Base-by-base conservation (phyloP, 148 eudicot genomes). In the Chenopodium quinoa region DNA sequence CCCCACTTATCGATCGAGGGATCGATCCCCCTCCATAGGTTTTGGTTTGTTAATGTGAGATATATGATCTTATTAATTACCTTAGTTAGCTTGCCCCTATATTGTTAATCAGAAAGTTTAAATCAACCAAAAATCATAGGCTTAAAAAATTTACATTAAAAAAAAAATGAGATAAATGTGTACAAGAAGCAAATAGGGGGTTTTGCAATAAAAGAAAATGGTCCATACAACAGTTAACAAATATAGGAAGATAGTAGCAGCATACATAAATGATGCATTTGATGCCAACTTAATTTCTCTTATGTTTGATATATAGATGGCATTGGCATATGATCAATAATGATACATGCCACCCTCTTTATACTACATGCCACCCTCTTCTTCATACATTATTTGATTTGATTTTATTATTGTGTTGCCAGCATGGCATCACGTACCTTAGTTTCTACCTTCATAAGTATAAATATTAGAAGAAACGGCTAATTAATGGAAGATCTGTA, bases 311-410 rank as follows among this genome's bases (percentile, higher is more conserved):
- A 19, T 67, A 29, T 27, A 46, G 60, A 68, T 68, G 75, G 50
- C 75, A 79, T 78, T 73, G 76, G 58, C 76, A 73, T 73, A 73
- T 73, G 34, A 48, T 73, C 58, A 73, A 73, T 73, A n/a, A 68
- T 67, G 73, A 67, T 37, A 25, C 7, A 58, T 3, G 27, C 27
- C 27, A 27, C 27, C 27, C 27, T 27, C 70, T 80, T 76, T 69
- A 64, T 69, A 75, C 66, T 75, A 84, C 86, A 71, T 71, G 83
- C 80, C 83, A 76, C 10, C 83, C 83, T 71, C 80, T 60, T 80
- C 52, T 68, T 46, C 77, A 70, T 62, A 50, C 14, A 27, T 14
- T 44, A 71, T 62, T 31, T 56, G 62, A 34, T 64, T 58, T 19
- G 48, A 7, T 52, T 50, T 79, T 31, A 65, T 78, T 64, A 64